These are phyloP conservation scores for Monosporascus sp. DNA, from an alignment of 2,329 filamentous ascomycete genomes.

Conservation along the genomic window DNA sequence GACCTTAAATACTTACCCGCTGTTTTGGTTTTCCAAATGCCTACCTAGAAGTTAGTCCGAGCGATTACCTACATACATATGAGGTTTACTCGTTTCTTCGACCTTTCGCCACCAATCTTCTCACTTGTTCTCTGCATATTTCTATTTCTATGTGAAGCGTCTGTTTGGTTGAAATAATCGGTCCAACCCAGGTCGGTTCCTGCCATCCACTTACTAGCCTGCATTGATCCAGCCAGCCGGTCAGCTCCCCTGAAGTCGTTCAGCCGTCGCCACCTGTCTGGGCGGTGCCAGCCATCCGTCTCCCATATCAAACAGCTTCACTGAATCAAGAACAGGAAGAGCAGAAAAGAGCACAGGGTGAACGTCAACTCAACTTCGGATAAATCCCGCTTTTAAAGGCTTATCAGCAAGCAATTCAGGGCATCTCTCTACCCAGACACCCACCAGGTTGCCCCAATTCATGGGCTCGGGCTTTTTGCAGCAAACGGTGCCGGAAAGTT, in stretches of 20 bases:
- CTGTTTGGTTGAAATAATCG: background rate
- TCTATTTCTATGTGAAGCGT: background rate
- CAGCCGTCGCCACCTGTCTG: no score
- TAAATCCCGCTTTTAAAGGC: no score
- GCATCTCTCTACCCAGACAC: background rate
- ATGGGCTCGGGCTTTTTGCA: background rate
- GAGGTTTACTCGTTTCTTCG: background rate
- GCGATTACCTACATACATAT: no score
- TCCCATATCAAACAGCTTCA: no score
- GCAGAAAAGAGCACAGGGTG: no score
- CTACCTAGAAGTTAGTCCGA: no score
- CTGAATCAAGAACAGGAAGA: no score
- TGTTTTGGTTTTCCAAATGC: background rate
- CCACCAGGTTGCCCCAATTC: conserved; percentile 4
- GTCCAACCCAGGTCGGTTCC: background rate
- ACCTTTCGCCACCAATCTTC: background rate
- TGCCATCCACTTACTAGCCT: background rate
- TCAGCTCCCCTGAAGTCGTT: no score
- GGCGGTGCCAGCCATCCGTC: no score
- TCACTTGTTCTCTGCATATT: background rate
- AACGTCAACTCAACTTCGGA: no score
- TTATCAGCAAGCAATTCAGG: no score
- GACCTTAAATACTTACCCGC: background rate
- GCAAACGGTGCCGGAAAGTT: conserved; percentile 4
- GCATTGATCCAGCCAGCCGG: background rate